phyloP scores from a whole-genome alignment of 805 yeast genomes.

The Saccharomycopsis selenospora region DNA sequence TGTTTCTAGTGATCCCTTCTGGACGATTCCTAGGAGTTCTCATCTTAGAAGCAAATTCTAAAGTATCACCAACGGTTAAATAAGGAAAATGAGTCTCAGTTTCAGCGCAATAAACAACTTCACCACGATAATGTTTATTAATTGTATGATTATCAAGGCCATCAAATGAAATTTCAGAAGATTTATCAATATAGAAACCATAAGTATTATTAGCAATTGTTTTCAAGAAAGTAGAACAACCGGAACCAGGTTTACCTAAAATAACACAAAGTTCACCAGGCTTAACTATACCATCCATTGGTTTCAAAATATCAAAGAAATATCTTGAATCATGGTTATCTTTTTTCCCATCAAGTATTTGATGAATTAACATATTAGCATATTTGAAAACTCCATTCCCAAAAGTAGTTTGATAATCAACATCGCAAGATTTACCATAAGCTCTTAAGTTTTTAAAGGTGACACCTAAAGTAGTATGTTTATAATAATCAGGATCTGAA shows the following conservation, averaged over 20 bases:
- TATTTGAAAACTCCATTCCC: conserved; percentile 1
- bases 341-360: neutral
- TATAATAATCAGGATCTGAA: conserved; percentile 53
- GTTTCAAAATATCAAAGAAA: conserved; percentile 47
- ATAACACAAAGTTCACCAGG: conserved; percentile 67
- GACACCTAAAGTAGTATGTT: conserved; percentile 49
- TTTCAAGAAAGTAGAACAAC: conserved; percentile 62
- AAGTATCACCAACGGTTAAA: conserved; percentile 58
- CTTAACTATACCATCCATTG: conserved; percentile 55
- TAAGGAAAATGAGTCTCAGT: conserved; percentile 63
- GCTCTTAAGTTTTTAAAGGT: conserved; percentile 54
- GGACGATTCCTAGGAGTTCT: conserved; percentile 58
- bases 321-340: conserved; percentile 17
- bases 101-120: conserved; percentile 65
- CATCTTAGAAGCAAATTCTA: conserved; percentile 53
- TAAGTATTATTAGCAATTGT: conserved; percentile 52
- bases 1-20: conserved; percentile 50
- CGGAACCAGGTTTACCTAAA: conserved; percentile 73
- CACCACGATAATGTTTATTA: conserved; percentile 51
- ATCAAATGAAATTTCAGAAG: conserved; percentile 43
- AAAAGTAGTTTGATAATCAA: conserved; percentile 50
- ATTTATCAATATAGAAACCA: conserved; percentile 45
- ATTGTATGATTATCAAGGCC: conserved; percentile 50
- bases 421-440: conserved; percentile 49
- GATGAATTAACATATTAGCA: neutral